Percentiles rank a stretch among this genome's conserved stretches.
Evolutionary conservation across 805 yeast genomes (phyloP).

Genomic region (Yamadazyma insecticola): DNA sequence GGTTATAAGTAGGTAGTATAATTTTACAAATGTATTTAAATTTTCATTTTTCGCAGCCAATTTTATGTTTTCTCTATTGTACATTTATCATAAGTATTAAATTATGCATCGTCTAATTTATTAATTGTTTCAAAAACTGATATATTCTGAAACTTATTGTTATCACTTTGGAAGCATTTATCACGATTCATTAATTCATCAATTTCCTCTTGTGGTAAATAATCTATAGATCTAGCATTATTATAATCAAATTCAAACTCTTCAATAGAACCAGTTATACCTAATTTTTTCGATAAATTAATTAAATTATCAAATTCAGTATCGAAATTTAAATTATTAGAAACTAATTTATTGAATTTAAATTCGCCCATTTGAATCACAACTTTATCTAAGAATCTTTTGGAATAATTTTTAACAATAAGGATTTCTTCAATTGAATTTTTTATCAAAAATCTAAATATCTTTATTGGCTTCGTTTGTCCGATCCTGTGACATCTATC

Average conservation of each 20-base stretch:
- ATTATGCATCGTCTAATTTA: constrained; percentile 32
- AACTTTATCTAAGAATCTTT: constrained; percentile 45
- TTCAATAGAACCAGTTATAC: constrained; percentile 8
- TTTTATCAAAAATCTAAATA: constrained; percentile 71
- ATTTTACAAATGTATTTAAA: too few species aligned
- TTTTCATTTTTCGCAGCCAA: too few species aligned
- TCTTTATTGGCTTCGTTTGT: constrained; percentile 75
- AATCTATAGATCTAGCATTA: constrained; percentile 2
- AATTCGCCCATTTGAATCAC: constrained; percentile 33
- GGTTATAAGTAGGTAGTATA: too few species aligned
- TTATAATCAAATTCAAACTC: constrained; percentile 9
- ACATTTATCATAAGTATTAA: too few species aligned
- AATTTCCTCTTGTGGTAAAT: constrained; percentile 30
- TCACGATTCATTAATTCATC: constrained; percentile 37
- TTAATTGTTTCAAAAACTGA: constrained; percentile 34
- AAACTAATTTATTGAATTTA: constrained; percentile 24
- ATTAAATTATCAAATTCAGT: constrained; percentile 17
- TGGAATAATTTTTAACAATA: constrained; percentile 72
- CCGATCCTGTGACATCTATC: constrained; percentile 95
- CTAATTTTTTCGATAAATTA: constrained; percentile 16
- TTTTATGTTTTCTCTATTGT: background rate
- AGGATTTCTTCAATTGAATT: constrained; percentile 83
- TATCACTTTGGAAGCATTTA: constrained; percentile 20
- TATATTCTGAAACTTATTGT: constrained; percentile 22
- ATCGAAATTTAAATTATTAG: constrained; percentile 15